Base-by-base conservation (phyloP, 176 grass and related monocot species). In the Zea luxurians region DNA sequence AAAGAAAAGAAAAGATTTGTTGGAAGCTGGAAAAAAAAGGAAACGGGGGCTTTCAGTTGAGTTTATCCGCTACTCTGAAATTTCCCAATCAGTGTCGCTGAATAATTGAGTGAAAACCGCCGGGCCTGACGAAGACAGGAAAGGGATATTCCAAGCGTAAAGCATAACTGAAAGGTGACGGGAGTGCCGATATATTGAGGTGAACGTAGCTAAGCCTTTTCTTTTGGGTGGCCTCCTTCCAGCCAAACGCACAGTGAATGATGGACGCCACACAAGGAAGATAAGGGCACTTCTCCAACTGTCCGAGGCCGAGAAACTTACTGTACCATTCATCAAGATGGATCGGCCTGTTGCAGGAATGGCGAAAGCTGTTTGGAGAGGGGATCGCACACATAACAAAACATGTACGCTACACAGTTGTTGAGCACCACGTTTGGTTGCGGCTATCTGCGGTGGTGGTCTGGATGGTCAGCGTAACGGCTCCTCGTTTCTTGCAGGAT, bases 131-230 rank as follows among this genome's bases (percentile, higher is more conserved):
- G 57, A 44, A 69, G 64, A 44, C 71, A 49, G 5, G 42, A 61
- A 76, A 55, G 7, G 37, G 37, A 70, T 41, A 86, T 81, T 75
- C 46, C 70, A 76, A 12, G 71, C 44, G 64, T 55, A 81, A 81
- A 64, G 64, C 64, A 63, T 81, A 69, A 81, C 46, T 50, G 63
- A 80, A 80, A 86, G 70, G 70, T 34, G 48, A 80, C n/a, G 13
- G 3, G 10, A 43, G 40, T 7, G 35, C 6, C 38, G 13, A 75
- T 86, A 86, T 16, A 76, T 49, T 70, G 74, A 78, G 71, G 57
- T 65, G 47, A 84, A 78, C 37, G 55, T 64, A 64, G 8, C 66
- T 18, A 27, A 4, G 27, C 27, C 48, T 79, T 72, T 70, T 38
- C 57, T 73, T 79, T 73, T 11, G 7, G 54, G 71, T 38, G 63